These are phyloP conservation scores for Byssochlamys sp. DNA, from an alignment of 2,329 filamentous ascomycete genomes.

Conservation along the genomic window DNA sequence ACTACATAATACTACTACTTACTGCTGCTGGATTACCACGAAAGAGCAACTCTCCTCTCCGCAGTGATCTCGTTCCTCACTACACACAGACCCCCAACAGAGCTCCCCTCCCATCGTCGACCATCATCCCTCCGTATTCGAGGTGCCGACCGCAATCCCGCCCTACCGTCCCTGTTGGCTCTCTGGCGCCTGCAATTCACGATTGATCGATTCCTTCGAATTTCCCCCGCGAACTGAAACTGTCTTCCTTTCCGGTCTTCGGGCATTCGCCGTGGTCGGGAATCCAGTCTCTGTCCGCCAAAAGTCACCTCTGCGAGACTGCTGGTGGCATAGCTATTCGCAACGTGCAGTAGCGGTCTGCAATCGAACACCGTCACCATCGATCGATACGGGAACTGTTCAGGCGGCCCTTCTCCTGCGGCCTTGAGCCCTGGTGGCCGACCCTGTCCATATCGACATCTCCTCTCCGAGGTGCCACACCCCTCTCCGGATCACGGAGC, in stretches of 20 bases:
- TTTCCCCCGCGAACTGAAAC: neutral
- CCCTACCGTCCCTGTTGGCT: neutral
- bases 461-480: conserved; percentile 16
- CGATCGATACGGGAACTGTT: neutral
- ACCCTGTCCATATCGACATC: neutral
- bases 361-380: neutral
- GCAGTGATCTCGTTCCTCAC: neutral
- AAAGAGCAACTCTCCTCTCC: neutral
- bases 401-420: conserved; percentile 5
- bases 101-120: neutral
- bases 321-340: neutral
- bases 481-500: conserved; percentile 10
- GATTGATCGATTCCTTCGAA: neutral
- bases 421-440: conserved; percentile 6
- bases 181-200: neutral
- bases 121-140: neutral
- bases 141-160: neutral
- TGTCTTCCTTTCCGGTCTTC: neutral
- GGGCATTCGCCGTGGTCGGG: neutral
- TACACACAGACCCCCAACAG: neutral
- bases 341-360: neutral
- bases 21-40: neutral
- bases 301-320: neutral
- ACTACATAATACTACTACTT: too few species aligned
- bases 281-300: neutral